A percentile compares a stretch with the other conserved stretches of the same genome.
Conservation (phyloP, 2,329 filamentous ascomycete genomes). For the Ophiocordyceps camponoti-floridani region DNA sequence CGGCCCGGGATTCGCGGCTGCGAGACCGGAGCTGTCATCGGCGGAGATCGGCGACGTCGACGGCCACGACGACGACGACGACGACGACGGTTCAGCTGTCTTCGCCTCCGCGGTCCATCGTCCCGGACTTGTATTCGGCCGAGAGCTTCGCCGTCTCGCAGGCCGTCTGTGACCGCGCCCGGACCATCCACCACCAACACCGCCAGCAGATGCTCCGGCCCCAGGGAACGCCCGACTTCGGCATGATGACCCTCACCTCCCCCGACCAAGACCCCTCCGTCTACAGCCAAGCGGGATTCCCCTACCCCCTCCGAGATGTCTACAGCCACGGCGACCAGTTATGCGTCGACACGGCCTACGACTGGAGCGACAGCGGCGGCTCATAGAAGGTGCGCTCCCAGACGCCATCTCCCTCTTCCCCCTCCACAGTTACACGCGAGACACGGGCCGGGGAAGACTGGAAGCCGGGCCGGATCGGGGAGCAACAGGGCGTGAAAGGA, state of each 20-base stretch:
- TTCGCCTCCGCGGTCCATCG: constrained; percentile 6
- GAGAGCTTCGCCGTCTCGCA: too few species aligned
- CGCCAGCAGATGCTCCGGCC: not conserved
- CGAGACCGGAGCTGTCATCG: constrained; percentile 8
- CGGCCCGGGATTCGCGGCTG: constrained; percentile 10
- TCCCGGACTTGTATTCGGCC: constrained; percentile 7
- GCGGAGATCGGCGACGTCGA: constrained; percentile 3
- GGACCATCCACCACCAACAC: not conserved
- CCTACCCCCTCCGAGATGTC: constrained; percentile 6
- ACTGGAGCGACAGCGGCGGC: constrained; percentile 1
- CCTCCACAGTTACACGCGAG: not conserved
- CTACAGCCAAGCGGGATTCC: not conserved
- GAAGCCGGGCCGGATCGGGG: not conserved
- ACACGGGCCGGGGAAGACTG: not conserved
- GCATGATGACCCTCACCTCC: not conserved
- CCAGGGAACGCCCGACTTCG: not conserved
- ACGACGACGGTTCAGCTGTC: constrained; percentile 1
- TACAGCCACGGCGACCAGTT: constrained; percentile 1
- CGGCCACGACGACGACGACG: not conserved
- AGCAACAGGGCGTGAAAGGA: not conserved
- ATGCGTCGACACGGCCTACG: not conserved
- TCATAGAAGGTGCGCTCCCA: too few species aligned
- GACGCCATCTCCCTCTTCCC: not conserved
- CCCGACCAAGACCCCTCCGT: not conserved
- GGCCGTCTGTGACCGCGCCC: constrained; percentile 1